These are phyloP conservation scores for Pichia sp. DNA, from an alignment of 1,139 yeast genomes.

Conservation along the genomic window DNA sequence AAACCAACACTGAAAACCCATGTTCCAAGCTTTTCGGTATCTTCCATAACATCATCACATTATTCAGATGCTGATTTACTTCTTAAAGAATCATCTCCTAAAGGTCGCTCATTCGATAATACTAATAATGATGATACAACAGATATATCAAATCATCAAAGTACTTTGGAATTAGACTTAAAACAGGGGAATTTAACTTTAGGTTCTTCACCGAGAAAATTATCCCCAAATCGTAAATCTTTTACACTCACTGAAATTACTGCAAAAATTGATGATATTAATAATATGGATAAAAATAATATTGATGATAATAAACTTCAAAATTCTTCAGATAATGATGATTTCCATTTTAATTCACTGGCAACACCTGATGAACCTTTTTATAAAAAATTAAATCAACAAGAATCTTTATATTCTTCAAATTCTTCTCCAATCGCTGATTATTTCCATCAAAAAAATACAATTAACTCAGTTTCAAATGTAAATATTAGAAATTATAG, in stretches of 20 bases:
- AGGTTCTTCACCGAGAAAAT: constrained; percentile 28
- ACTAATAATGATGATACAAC: not conserved
- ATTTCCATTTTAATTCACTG: constrained; percentile 6
- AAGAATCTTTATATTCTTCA: constrained; percentile 2
- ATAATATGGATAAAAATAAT: not conserved
- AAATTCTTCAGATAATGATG: constrained; percentile 1
- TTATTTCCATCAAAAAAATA: constrained; percentile 1
- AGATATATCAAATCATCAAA: not conserved
- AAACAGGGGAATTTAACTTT: constrained; percentile 14
- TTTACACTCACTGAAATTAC: constrained; percentile 1
- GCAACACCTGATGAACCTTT: constrained; percentile 14
- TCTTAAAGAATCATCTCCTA: no score
- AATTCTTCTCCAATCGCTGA: constrained; percentile 6
- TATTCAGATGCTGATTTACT: constrained; percentile 7
- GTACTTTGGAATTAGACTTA: constrained; percentile 13
- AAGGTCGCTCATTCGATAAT: no score
- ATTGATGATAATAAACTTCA: not conserved
- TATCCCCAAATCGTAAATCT: constrained; percentile 21
- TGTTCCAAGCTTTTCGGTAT: constrained; percentile 7
- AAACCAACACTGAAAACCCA: not conserved
- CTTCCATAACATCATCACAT: constrained; percentile 13
- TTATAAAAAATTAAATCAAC: constrained; percentile 16
- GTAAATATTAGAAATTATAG: not conserved
- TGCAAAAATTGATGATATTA: not conserved
- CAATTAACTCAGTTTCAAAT: not conserved